phyloP scores from a whole-genome alignment of 805 yeast genomes.

The Vanderwaltozyma tropicalis region DNA sequence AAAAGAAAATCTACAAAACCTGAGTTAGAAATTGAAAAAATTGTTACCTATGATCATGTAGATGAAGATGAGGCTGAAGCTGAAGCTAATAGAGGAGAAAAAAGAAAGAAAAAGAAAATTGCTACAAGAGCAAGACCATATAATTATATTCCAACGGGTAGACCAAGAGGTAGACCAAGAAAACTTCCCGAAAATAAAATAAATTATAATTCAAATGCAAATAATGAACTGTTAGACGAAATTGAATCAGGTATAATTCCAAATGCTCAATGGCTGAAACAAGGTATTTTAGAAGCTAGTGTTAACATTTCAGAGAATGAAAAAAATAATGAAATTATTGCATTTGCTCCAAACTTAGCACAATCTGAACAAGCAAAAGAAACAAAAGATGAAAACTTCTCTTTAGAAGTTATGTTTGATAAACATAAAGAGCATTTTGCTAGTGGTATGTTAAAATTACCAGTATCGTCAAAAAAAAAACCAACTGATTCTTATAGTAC shows the following conservation, averaged over 20 bases:
- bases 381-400: constrained; percentile 43
- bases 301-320: constrained; percentile 24
- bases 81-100: constrained; percentile 9
- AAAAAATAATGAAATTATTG: constrained; percentile 31
- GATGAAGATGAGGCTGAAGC: constrained; percentile 24
- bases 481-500: constrained; percentile 48
- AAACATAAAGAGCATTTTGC: constrained; percentile 55
- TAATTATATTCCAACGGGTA: constrained; percentile 17
- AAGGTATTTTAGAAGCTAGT: constrained; percentile 20
- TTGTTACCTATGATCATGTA: constrained; percentile 35
- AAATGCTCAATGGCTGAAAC: constrained; percentile 21
- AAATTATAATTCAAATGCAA: constrained; percentile 8
- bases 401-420: constrained; percentile 55
- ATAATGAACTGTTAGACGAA: constrained; percentile 14
- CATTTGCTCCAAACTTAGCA: constrained; percentile 54
- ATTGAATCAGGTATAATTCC: constrained; percentile 16
- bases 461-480: constrained; percentile 51
- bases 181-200: constrained; percentile 5
- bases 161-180: constrained; percentile 24
- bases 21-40: constrained; percentile 48
- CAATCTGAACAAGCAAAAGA: constrained; percentile 33
- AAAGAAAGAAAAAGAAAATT: constrained; percentile 4
- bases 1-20: constrained; percentile 31
- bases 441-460: constrained; percentile 61
- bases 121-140: constrained; percentile 13